phyloP scores from a whole-genome alignment of 805 yeast species.

The Hanseniaspora jakobsenii region DNA sequence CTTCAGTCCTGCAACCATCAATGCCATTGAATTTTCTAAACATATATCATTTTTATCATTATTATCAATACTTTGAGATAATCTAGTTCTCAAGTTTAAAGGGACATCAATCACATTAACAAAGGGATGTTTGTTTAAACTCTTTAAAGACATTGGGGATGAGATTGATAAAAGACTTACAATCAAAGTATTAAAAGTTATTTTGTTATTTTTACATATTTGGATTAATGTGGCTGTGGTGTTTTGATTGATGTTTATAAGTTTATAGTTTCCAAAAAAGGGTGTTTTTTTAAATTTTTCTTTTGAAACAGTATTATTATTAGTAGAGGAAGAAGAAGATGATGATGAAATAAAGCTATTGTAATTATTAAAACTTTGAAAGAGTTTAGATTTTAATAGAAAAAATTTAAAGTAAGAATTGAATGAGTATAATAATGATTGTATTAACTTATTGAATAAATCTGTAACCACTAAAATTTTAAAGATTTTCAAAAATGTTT shows the following conservation, averaged over 20 bases:
- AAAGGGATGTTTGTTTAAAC: background rate
- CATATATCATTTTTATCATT: background rate
- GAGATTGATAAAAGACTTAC: background rate
- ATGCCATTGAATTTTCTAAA: background rate
- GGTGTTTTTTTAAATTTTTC: no score
- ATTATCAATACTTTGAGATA: background rate
- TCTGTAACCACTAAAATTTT: no score
- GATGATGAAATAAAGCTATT: no score
- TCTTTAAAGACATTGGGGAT: background rate
- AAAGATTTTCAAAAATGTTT: no score
- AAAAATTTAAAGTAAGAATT: no score
- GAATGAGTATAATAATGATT: no score
- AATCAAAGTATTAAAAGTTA: slow-evolving; percentile 2
- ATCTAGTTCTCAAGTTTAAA: background rate
- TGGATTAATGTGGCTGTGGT: background rate
- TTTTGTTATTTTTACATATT: background rate
- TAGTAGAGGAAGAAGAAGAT: no score
- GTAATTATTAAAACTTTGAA: no score
- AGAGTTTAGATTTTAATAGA: no score
- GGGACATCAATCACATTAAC: background rate
- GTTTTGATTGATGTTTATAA: background rate
- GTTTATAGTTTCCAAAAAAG: background rate
- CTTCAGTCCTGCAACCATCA: background rate
- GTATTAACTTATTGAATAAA: no score
- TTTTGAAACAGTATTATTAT: no score